Base-by-base conservation (phyloP, 192 early-diverging fungal genomes). In the Coemansia sp. region DNA sequence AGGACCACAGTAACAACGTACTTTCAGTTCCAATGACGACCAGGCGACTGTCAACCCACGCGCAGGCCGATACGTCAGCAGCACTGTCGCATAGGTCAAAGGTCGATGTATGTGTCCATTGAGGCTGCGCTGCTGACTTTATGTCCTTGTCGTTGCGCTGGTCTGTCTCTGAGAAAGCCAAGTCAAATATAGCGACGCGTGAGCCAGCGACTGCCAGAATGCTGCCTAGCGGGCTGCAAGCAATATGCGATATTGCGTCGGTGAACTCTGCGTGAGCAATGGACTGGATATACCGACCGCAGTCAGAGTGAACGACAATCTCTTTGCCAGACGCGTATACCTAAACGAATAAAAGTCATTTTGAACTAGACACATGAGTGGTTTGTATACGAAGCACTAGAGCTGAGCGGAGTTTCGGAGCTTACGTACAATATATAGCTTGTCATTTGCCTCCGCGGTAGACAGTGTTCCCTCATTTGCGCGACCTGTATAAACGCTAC, bases 371-470 rank as follows among this genome's bases (percentile, higher is more conserved):
- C 22, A 22, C 22, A 12, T 38, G n/a, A 40, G 46, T 36, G 47
- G 54, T 5, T 43, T 41, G 55, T 38, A 33, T 12, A 29, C 20
- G 49, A 49, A 20, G 47, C 47, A 49, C 6, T 5, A 20, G n/a
- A 20, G 47, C n/a, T 22, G 49, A 9, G 15, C 47, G 4, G 24
- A 11, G 27, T 33, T 33, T 29, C 60, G 18, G 36, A 62, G 60
- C n/a, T 40, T 16, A 73, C 81, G 57, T 83, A 84, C 81, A 78
- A 79, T 84, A 65, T 79, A 76, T 2, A 72, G 63, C n/a, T 51
- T 31, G 52, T 49, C 70, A 8, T 52, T 33, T 2, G 31, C 57
- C 8, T 34, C 29, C 29, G 63, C 43, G 13, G 31, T 51, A 29
- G 63, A 20, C 33, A 84, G 68, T 4, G 82, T 84, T 46, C 66